Percentiles rank a stretch among this genome's conserved stretches.
These are phyloP conservation scores for Trichoderma virens DNA, from an alignment of 495 filamentous ascomycete species.

Conservation along the genomic window DNA sequence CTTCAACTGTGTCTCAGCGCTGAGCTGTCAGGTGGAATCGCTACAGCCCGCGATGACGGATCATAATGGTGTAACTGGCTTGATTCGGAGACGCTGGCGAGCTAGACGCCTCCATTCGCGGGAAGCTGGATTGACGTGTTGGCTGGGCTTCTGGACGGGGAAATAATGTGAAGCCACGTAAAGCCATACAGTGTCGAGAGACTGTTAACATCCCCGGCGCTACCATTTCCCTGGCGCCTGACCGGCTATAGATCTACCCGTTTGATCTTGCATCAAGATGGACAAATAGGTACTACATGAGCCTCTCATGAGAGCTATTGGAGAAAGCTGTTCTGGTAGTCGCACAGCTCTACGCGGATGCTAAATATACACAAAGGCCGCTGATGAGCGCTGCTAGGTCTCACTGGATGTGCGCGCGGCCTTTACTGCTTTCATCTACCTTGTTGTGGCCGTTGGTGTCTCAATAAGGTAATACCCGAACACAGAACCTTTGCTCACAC, in stretches of 20 bases:
- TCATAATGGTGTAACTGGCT: slow-evolving; percentile 7
- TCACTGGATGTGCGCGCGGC: neutral
- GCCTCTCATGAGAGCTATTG: too few species aligned
- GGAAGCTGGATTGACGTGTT: neutral
- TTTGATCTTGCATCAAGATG: too few species aligned
- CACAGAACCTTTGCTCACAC: too few species aligned
- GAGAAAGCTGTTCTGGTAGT: too few species aligned
- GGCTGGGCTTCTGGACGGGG: neutral
- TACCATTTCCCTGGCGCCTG: too few species aligned
- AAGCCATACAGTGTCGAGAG: neutral
- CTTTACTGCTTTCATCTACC: neutral
- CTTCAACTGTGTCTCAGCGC: too few species aligned
- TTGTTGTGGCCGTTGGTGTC: neutral
- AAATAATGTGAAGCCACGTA: neutral
- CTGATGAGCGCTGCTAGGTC: neutral
- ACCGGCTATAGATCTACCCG: too few species aligned
- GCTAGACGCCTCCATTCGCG: slow-evolving; percentile 5
- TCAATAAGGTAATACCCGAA: neutral
- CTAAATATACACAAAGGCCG: neutral
- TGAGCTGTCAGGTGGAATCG: too few species aligned
- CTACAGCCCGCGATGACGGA: neutral
- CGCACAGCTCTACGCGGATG: too few species aligned
- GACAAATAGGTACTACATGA: too few species aligned
- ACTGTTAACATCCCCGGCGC: too few species aligned
- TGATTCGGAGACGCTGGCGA: neutral